Base-by-base conservation (phyloP, 2,329 filamentous ascomycete genomes). In the Apiospora aurea region DNA sequence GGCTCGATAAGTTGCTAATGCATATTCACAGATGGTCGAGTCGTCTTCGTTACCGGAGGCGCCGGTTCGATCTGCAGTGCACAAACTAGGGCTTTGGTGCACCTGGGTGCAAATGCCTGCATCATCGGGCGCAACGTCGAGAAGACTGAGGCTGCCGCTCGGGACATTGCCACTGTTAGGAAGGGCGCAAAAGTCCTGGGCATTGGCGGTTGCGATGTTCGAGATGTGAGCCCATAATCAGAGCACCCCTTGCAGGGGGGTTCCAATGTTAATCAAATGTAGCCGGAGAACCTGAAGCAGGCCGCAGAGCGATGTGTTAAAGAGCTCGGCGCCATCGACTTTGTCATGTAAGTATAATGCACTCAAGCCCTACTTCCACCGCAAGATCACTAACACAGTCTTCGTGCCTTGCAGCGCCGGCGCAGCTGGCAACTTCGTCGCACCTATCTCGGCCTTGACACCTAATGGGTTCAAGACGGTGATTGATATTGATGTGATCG, bases 341-440 rank as follows among this genome's bases (percentile, higher is more conserved):
- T 92, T 81, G 93, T 97, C 72, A 97, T 98, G 94, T 96, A 84
- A 79, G 89, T 24, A 10, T n/a, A 1, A 57, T 26, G 8, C 11
- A 7, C 79, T n/a, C 61, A 61, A 49, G 44, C 18, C n/a, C 4
- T 64, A 6, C 18, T 43, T 24, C 29, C 24, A 1, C 29, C 6
- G 21, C 38, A 49, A 24, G 7, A 13, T 29, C 21, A 29, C 47
- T 43, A 51, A 69, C 29, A 64, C 29, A 16, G 10, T 41, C 16
- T 34, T 41, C 69, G 34, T 38, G 34, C 41, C 38, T 67, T 46
- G 13, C 77, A 96, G 93, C 80, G 96, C 96, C 26, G 96, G 96
- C 69, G 96, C 96, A 18, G 96, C 96, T 24, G 96, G 96, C 72
- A 99, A 99, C 83, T 99, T 98, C 82, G 87, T 99, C 29, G 93